Evolutionary conservation across 495 filamentous ascomycete species (phyloP).

Genomic region (Aspergillus homomorphus): DNA sequence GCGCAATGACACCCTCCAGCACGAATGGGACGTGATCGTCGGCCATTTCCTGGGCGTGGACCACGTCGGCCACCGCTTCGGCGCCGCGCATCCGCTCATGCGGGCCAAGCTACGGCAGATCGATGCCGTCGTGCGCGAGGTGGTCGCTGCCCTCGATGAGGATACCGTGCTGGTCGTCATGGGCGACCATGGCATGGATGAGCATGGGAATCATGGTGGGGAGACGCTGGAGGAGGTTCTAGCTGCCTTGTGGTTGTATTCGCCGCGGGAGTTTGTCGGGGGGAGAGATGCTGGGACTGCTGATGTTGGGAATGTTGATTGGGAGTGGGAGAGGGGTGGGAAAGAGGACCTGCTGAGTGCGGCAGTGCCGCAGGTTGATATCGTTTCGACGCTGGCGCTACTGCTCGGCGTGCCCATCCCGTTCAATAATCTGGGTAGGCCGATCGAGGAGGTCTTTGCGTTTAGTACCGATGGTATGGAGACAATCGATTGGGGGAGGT

Average conservation of each 20-base stretch:
- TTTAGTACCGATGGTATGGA: constrained; percentile 37
- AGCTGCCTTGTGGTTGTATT: constrained; percentile 97
- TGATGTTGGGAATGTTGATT: constrained; percentile 39
- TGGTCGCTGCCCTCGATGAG: constrained; percentile 71
- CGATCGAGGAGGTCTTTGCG: constrained; percentile 88
- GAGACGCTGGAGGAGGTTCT: constrained; percentile 92
- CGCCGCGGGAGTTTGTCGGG: constrained; percentile 24
- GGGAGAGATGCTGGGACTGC: background rate
- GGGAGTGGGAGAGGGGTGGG: constrained; percentile 58
- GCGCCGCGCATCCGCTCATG: constrained; percentile 88
- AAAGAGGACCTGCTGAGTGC: background rate
- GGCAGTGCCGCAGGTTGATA: constrained; percentile 78
- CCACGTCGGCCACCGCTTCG: constrained; percentile 93
- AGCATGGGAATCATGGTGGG: constrained; percentile 92
- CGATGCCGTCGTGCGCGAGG: constrained; percentile 68
- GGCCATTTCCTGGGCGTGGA: constrained; percentile 92
- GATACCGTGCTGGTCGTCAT: constrained; percentile 88
- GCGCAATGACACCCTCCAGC: constrained; percentile 43
- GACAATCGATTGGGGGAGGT: constrained; percentile 63
- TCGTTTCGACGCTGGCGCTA: constrained; percentile 84
- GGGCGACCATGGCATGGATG: constrained; percentile 97
- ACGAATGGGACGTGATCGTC: constrained; percentile 84
- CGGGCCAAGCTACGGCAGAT: constrained; percentile 83
- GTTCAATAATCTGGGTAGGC: constrained; percentile 88
- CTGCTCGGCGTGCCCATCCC: constrained; percentile 90